Conservation (phyloP, 225 moss, liverwort and hornwort genomes). For the Ulota crispa region DNA sequence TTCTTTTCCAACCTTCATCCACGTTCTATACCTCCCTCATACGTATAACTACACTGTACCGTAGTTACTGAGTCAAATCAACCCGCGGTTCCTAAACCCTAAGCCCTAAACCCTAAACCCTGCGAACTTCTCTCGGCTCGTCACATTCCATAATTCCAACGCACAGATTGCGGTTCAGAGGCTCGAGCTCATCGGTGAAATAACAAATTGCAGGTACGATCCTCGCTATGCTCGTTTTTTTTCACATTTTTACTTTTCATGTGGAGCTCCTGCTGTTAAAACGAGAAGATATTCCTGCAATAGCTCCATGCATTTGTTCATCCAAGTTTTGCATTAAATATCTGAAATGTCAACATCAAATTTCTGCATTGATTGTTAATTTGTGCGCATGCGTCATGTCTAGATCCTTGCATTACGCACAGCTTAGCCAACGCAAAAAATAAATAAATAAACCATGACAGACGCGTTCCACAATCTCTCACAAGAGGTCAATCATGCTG, state of each 20-base stretch:
- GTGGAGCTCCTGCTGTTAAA: background rate
- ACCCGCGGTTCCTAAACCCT: background rate
- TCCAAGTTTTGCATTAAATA: background rate
- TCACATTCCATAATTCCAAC: background rate
- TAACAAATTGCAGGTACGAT: background rate
- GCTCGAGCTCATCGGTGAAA: background rate
- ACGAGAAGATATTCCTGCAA: background rate
- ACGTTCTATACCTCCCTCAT: too few species aligned
- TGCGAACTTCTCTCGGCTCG: background rate
- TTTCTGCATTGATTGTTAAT: background rate
- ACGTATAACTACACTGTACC: too few species aligned
- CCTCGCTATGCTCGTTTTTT: background rate
- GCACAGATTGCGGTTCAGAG: background rate
- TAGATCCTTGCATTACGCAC: conserved; percentile 9
- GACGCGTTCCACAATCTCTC: conserved; percentile 43
- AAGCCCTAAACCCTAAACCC: conserved; percentile 22
- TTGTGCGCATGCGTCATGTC: background rate
- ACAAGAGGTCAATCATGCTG: conserved; percentile 62
- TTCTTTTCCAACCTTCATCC: too few species aligned
- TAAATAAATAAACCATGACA: conserved; percentile 34
- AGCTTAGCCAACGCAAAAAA: background rate
- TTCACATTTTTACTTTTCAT: background rate
- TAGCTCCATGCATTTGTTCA: too few species aligned
- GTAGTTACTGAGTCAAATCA: too few species aligned
- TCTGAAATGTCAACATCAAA: background rate